Evolutionary conservation across 2,329 filamentous ascomycete species (phyloP).

Genomic region (Pseudogymnoascus sp.): DNA sequence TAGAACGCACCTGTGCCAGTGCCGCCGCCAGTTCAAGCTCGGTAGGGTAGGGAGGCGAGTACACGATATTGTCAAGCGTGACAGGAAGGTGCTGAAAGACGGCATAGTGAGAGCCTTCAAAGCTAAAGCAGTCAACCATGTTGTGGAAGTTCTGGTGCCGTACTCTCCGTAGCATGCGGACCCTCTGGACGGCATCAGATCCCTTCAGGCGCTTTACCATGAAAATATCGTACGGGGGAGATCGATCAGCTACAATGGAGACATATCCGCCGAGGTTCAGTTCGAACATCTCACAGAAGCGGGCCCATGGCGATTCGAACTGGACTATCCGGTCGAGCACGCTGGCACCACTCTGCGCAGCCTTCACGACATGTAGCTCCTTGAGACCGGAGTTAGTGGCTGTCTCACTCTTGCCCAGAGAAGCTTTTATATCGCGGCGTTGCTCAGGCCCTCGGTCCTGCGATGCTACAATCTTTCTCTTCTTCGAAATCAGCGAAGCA

Average conservation of each 20-base stretch:
- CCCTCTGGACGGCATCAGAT: constrained; percentile 10
- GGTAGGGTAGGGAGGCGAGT: constrained; percentile 13
- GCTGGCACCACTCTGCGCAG: constrained; percentile 12
- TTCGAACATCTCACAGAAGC: constrained; percentile 15
- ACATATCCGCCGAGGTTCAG: constrained; percentile 12
- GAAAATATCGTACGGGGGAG: constrained; percentile 14
- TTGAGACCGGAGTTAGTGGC: constrained; percentile 10
- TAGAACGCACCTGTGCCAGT: constrained; percentile 15
- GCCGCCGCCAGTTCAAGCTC: constrained; percentile 14
- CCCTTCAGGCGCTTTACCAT: constrained; percentile 16
- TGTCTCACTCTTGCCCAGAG: not conserved
- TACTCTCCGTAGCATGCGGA: constrained; percentile 13
- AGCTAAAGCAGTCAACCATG: constrained; percentile 17
- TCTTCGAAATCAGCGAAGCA: not conserved
- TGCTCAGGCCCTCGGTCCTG: not conserved
- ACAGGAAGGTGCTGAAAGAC: constrained; percentile 17
- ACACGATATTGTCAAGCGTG: constrained; percentile 16
- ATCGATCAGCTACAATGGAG: constrained; percentile 12
- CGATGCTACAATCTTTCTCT: not conserved
- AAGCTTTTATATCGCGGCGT: not conserved
- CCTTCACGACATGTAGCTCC: constrained; percentile 11
- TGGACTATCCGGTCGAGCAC: constrained; percentile 9
- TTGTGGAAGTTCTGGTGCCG: constrained; percentile 15
- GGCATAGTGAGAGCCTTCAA: constrained; percentile 13
- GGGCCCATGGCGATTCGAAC: constrained; percentile 11